Evolutionary conservation across 2,329 filamentous ascomycete species (phyloP).

Genomic region (Metarhizium guizhouense): DNA sequence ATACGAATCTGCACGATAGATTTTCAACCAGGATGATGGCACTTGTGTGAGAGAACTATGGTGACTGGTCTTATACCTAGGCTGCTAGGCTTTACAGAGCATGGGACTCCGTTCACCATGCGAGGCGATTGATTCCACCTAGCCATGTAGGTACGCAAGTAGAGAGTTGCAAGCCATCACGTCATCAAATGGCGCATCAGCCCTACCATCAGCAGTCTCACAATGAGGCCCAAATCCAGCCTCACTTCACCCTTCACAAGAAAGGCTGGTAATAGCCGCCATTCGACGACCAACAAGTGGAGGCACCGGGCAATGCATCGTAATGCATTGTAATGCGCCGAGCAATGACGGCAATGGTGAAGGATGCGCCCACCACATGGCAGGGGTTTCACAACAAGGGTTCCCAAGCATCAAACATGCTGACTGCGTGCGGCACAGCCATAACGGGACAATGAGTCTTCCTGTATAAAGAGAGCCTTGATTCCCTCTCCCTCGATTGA

Average conservation of each 20-base stretch:
- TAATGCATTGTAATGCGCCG: neutral
- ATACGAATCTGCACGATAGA: conserved; percentile 11
- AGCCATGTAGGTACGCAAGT: neutral
- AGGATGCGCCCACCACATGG: neutral
- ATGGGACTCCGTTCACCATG: no score
- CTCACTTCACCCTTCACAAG: neutral
- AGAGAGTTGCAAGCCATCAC: neutral
- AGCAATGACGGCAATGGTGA: neutral
- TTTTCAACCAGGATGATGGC: neutral
- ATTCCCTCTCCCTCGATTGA: neutral
- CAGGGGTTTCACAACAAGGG: neutral
- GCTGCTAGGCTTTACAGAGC: no score
- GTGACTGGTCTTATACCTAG: neutral
- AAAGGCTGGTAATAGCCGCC: neutral
- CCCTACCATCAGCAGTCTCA: neutral
- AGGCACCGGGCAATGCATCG: neutral
- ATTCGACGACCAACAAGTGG: neutral
- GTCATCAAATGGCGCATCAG: neutral
- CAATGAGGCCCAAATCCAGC: neutral
- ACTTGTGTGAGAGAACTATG: neutral
- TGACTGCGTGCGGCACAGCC: neutral
- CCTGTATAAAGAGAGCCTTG: neutral
- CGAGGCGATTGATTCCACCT: no score
- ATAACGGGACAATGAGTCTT: neutral
- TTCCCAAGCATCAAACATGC: neutral